phyloP scores from a whole-genome alignment of 768 basidiomycete species.

The Wakefieldia striispora region DNA sequence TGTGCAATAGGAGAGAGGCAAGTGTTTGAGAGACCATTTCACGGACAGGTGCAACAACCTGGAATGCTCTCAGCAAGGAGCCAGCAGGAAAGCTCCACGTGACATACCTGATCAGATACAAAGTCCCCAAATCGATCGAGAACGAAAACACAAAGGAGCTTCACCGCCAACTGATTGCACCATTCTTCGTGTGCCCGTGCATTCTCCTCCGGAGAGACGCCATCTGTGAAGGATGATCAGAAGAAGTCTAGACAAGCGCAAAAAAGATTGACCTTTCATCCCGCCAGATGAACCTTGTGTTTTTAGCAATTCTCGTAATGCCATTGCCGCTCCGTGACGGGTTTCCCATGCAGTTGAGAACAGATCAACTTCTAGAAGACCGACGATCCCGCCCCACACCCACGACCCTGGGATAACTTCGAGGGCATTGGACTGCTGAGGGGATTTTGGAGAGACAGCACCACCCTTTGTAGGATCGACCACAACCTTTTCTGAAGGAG shows the following conservation, averaged over 20 bases:
- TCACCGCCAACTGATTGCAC: conserved; percentile 86
- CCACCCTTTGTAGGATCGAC: conserved; percentile 84
- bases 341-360: conserved; percentile 90
- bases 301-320: conserved; percentile 83
- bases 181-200: conserved; percentile 72
- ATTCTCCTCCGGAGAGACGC: conserved; percentile 54
- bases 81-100: not conserved
- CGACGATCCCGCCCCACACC: conserved; percentile 85
- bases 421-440: conserved; percentile 75
- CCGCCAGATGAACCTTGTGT: conserved; percentile 80
- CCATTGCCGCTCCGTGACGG: conserved; percentile 91
- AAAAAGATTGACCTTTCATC: conserved; percentile 57
- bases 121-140: conserved; percentile 99
- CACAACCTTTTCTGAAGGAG: conserved; percentile 60
- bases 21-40: conserved; percentile 95
- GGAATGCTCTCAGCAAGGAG: not conserved
- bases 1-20: conserved; percentile 83
- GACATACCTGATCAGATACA: conserved; percentile 78
- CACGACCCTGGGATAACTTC: conserved; percentile 73
- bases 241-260: not conserved
- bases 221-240: conserved; percentile 40
- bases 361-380: conserved; percentile 77
- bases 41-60: conserved; percentile 93
- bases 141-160: conserved; percentile 85
- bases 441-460: conserved; percentile 73